Evolutionary conservation across 2,329 filamentous ascomycete species (phyloP).

Genomic region (Cercospora brassicicola): DNA sequence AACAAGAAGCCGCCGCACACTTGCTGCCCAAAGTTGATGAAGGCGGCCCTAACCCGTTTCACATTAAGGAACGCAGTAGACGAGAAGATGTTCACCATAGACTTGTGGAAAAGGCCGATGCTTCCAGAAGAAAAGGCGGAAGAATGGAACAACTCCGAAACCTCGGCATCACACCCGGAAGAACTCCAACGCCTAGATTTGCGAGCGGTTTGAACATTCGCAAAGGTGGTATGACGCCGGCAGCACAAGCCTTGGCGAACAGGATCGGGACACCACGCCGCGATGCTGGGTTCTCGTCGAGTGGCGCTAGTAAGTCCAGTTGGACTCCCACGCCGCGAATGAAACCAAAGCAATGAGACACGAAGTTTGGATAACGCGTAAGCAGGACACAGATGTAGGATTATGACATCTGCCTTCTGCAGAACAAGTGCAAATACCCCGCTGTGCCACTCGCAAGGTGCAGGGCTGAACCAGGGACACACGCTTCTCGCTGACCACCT

Average conservation of each 20-base stretch:
- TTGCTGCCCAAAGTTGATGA: conserved; percentile 52
- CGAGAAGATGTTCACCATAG: conserved; percentile 80
- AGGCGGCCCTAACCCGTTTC: conserved; percentile 72
- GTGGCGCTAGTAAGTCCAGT: conserved; percentile 6
- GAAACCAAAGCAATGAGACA: conserved; percentile 20
- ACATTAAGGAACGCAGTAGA: conserved; percentile 69
- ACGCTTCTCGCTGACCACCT: not conserved
- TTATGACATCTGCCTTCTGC: not conserved
- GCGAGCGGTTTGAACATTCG: conserved; percentile 54
- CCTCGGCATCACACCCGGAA: conserved; percentile 46
- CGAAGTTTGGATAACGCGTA: not conserved
- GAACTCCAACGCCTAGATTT: conserved; percentile 67
- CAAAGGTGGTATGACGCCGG: conserved; percentile 64
- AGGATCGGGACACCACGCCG: conserved; percentile 54
- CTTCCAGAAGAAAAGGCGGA: conserved; percentile 66
- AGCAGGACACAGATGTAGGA: conserved; percentile 3
- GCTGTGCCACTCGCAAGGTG: not conserved
- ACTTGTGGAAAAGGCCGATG: conserved; percentile 80
- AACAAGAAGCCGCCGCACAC: conserved; percentile 42
- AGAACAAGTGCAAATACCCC: conserved; percentile 1
- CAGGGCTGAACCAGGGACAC: not conserved
- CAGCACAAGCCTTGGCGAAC: conserved; percentile 67
- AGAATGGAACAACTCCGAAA: conserved; percentile 36
- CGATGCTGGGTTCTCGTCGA: conserved; percentile 22
- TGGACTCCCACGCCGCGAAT: conserved; percentile 28